These are phyloP conservation scores for Leptographium flavum DNA, from an alignment of 2,329 filamentous ascomycete species.

Conservation along the genomic window DNA sequence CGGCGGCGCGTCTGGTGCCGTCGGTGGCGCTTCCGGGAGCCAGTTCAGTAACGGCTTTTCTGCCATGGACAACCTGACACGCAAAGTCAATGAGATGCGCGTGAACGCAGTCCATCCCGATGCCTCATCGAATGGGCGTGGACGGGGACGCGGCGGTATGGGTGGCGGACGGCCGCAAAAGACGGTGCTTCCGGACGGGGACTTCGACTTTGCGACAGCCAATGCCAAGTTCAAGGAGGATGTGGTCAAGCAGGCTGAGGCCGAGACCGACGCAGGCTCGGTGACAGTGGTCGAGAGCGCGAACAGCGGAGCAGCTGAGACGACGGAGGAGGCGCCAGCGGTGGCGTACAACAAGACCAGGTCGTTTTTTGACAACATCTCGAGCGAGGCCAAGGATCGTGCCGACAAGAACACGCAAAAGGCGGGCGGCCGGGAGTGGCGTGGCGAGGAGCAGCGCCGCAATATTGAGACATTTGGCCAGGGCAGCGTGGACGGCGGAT, in stretches of 20 bases:
- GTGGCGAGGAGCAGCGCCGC: constrained; percentile 82
- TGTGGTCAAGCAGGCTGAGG: constrained; percentile 76
- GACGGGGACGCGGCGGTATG: constrained; percentile 22
- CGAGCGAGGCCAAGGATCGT: constrained; percentile 81
- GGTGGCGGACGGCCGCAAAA: constrained; percentile 42
- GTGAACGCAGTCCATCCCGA: constrained; percentile 31
- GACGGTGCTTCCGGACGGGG: constrained; percentile 77
- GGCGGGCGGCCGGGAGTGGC: constrained; percentile 73
- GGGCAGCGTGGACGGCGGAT: constrained; percentile 76
- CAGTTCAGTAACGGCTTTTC: constrained; percentile 24
- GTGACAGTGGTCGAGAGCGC: constrained; percentile 17
- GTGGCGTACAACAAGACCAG: constrained; percentile 69
- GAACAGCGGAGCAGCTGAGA: constrained; percentile 3
- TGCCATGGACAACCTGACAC: constrained; percentile 55
- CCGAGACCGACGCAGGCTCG: constrained; percentile 26
- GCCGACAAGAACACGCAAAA: constrained; percentile 55
- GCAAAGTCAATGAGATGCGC: constrained; percentile 66
- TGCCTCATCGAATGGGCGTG: constrained; percentile 17
- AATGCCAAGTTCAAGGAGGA: constrained; percentile 84
- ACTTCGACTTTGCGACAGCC: constrained; percentile 79
- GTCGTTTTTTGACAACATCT: constrained; percentile 98
- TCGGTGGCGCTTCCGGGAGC: constrained; percentile 4
- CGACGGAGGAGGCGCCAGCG: constrained; percentile 19
- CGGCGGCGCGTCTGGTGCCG: constrained; percentile 14
- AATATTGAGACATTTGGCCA: constrained; percentile 98